Base-by-base conservation (phyloP, 176 grass and related monocot species). In the Musa itinerans region DNA sequence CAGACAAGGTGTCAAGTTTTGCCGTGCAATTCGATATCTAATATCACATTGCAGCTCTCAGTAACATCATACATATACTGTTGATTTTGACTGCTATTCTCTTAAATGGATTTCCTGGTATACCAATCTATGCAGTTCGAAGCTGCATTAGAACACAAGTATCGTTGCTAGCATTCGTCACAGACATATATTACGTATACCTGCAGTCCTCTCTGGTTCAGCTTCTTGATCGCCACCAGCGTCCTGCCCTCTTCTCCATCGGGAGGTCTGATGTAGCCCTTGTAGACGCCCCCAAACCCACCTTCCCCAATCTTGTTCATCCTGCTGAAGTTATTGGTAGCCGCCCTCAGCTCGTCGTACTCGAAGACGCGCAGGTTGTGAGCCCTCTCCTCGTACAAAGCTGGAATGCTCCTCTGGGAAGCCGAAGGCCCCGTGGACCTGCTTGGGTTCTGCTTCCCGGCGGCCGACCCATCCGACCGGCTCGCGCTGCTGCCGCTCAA, bases 241-340 rank as follows among this genome's bases (percentile, higher is more conserved):
- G 82, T 76, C 6, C 76, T 80, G 8, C 64, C 83, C 8, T 76
- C 83, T n/a, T 4, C 71, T 70, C 48, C 73, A 24, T 54, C 70
- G 23, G 74, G 83, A 76, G 85, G 77, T 51, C 71, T 78, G 79
- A 96, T 83, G 84, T 88, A 88, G 68, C 85, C 93, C 73, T 89
- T 91, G 75, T 86, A 96, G 73, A 96, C 93, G 80, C 68, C 84
- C 52, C 93, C 93, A 69, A 96, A 96, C 9, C 89, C 89, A 21
- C 93, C 93, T 86, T 96, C 81, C 57, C 93, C 93, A 78, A 92
- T 63, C 84, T 96, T 96, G 72, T 90, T 81, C 52, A 86, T 76
- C 75, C 93, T 82, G 85, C 86, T 96, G 83, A 96, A 96, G 14
- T 75, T 78, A 68, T 88, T 83, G 59, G 93, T 88, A 53, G 89